Conservation (phyloP, 75 land plant genomes). For the Picea glauca region DNA sequence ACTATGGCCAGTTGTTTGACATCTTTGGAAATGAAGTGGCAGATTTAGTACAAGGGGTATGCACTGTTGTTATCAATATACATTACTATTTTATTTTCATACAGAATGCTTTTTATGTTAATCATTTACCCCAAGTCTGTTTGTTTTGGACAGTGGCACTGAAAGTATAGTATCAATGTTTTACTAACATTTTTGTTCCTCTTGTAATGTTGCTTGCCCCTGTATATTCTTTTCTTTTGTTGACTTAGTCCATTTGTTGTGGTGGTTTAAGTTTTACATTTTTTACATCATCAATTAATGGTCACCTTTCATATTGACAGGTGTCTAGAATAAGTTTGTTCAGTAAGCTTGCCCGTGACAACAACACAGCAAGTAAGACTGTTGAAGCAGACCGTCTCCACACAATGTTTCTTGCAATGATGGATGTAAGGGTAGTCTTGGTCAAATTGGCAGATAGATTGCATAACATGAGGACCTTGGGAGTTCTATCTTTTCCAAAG, state of each 20-base stretch:
- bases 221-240: background rate
- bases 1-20: conserved; percentile 46
- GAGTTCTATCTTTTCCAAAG: conserved; percentile 64
- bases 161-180: no score
- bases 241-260: background rate
- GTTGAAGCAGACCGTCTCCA: conserved; percentile 89
- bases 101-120: background rate
- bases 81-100: background rate
- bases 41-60: conserved; percentile 88
- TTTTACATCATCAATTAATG: background rate
- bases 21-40: conserved; percentile 85
- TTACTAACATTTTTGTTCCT: background rate
- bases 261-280: background rate
- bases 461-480: conserved; percentile 96
- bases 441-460: conserved; percentile 94
- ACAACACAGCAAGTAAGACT: conserved; percentile 67
- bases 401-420: conserved; percentile 98
- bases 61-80: background rate
- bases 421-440: conserved; percentile 90
- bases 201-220: background rate
- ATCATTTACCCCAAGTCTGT: background rate
- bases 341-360: conserved; percentile 96
- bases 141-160: no score
- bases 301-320: conserved; percentile 26
- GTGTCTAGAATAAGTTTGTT: conserved; percentile 87